Conservation (phyloP, 345 rosid genomes). For the Melastoma malabathricum region DNA sequence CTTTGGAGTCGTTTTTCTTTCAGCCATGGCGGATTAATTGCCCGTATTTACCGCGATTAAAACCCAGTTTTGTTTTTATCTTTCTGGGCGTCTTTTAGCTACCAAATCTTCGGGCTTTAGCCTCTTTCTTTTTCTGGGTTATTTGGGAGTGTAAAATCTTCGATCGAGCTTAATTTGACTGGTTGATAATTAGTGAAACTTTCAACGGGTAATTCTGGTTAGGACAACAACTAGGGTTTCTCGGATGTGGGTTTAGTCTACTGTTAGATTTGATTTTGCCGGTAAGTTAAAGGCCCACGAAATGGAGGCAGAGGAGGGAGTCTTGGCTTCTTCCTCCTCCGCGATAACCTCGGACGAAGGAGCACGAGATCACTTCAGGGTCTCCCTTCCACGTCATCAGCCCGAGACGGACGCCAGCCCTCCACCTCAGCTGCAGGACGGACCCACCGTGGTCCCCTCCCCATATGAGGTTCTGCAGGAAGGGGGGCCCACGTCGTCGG, state of each 20-base stretch:
- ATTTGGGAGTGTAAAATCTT: not conserved
- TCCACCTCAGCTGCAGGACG: conserved; percentile 16
- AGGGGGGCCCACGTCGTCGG: conserved; percentile 3
- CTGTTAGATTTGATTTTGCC: too few relatives aligned
- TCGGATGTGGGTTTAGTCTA: not conserved
- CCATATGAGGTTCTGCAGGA: conserved; percentile 1
- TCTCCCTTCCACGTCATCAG: conserved; percentile 16
- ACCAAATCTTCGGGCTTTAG: not conserved
- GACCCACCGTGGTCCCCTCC: conserved; percentile 12
- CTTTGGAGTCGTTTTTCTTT: too few relatives aligned
- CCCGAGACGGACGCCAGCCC: conserved; percentile 12
- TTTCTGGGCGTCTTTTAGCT: too few relatives aligned
- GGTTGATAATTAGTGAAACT: conserved; percentile 1
- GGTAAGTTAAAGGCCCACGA: not conserved
- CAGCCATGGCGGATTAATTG: too few relatives aligned
- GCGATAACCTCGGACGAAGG: conserved; percentile 32
- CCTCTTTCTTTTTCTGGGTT: not conserved
- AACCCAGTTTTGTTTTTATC: too few relatives aligned
- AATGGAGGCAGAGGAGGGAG: conserved; percentile 8
- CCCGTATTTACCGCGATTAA: too few relatives aligned
- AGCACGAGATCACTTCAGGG: conserved; percentile 36
- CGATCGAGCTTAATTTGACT: conserved; percentile 3
- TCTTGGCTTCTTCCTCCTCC: not conserved
- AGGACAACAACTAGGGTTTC: conserved; percentile 16
- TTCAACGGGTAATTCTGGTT: conserved; percentile 3